Evolutionary conservation across 257 asterid species (phyloP), one percentile per base, ranked within the genome.

Genomic region (Mentha longifolia): DNA sequence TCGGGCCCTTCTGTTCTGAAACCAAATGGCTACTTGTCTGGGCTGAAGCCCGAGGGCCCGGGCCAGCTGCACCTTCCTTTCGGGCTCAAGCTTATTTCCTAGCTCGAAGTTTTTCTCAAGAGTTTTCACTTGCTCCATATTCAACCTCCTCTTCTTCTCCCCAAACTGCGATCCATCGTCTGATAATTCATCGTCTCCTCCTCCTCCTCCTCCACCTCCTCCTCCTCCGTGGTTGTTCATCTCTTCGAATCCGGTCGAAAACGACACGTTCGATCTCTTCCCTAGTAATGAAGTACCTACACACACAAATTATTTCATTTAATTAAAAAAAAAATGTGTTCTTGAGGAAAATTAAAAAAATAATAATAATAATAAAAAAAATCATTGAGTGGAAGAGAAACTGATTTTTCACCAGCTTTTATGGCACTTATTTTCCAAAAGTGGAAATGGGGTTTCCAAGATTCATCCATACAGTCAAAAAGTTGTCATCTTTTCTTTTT

Each of bases 41-140:
- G 92, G 92, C 81, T 84, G 89, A 45, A 87, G 81, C 75, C 92
- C 92, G 30, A 87, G 87, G 49, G 87, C 86, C 47, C 90, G 74
- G 10, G 90, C 88, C 56, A 87, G 86, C 76, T 84, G 86, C 79
- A 81, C 75, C 75, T 87, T 85, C 25, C 93, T 79, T 51, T 87
- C 93, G 64, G 90, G 87, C 82, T 83, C 88, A 14, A 85, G 88
- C 71, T 85, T 83, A 80, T 79, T 87, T 7, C 87, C 90, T 6
- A 79, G 50, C 35, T 85, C 93, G 41, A 85, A 85, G 61, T 80
- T 81, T 39, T 81, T 83, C 42, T 87, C 93, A 2, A 85, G 79
- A 4, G 88, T 77, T 42, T 72, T 85, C 51, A 85, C 93, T 66
- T 85, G 90, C 74, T 87, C 93, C 25, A 76, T 60, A 72, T 81